Conservation (phyloP, 352 stramenopile genomes). For the Globisporangium barbulae region DNA sequence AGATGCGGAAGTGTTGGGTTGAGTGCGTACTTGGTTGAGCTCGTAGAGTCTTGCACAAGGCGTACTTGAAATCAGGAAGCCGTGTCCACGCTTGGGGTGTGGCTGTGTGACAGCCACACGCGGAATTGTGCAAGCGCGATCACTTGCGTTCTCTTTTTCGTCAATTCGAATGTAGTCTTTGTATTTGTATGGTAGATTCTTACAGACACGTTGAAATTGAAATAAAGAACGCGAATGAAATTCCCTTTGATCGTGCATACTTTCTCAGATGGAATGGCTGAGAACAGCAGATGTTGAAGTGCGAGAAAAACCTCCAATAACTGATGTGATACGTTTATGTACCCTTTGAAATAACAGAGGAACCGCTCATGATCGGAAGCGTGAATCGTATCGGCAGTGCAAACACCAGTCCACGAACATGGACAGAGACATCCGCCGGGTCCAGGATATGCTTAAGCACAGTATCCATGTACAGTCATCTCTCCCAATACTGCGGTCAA, state of each 20-base stretch:
- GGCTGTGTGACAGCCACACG: background rate
- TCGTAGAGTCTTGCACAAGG: background rate
- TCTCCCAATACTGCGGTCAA: too few species aligned
- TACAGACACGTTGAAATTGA: background rate
- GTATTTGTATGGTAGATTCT: background rate
- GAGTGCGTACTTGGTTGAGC: background rate
- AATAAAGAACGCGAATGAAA: background rate
- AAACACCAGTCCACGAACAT: too few species aligned
- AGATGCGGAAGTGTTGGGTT: background rate
- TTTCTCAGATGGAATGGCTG: background rate
- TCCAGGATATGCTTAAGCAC: too few species aligned
- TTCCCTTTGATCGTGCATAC: background rate
- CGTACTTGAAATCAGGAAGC: too few species aligned
- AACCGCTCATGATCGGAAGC: too few species aligned
- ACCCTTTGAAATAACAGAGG: too few species aligned
- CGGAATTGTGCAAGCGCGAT: background rate
- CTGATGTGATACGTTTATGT: too few species aligned
- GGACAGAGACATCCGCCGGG: too few species aligned
- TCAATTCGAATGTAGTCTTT: background rate
- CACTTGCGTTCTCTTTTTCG: background rate
- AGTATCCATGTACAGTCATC: too few species aligned
- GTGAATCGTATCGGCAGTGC: too few species aligned
- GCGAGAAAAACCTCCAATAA: too few species aligned
- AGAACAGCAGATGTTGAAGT: background rate
- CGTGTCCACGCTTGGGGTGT: background rate